Conservation (phyloP, 306 rosid species). For the Vachellia collinsii region DNA sequence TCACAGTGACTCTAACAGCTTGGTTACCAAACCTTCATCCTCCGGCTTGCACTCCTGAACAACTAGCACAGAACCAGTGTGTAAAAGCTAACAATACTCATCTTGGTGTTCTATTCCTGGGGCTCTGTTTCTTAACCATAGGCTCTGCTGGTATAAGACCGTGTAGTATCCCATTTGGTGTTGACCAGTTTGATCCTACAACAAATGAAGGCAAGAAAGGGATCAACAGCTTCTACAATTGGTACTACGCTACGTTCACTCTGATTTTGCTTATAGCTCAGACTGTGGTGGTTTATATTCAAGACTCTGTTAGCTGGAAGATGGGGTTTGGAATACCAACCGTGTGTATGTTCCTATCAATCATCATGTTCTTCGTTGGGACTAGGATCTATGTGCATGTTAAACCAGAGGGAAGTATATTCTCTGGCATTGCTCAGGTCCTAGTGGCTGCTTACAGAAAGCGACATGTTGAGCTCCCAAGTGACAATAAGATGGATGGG, state of each 20-base stretch:
- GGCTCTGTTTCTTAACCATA: constrained; percentile 50
- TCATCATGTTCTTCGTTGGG: constrained; percentile 60
- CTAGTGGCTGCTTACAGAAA: constrained; percentile 70
- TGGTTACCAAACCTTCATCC: constrained; percentile 71
- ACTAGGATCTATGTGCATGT: constrained; percentile 47
- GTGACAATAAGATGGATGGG: constrained; percentile 5
- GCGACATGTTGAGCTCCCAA: constrained; percentile 49
- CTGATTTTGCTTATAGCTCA: constrained; percentile 49
- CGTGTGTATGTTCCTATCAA: constrained; percentile 51
- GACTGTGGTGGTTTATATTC: constrained; percentile 66
- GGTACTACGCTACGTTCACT: constrained; percentile 59
- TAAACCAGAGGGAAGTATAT: constrained; percentile 65
- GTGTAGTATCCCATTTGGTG: constrained; percentile 78
- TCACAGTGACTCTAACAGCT: constrained; percentile 58
- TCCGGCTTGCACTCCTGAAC: constrained; percentile 42
- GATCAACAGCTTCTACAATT: constrained; percentile 61
- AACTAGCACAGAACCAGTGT: constrained; percentile 44
- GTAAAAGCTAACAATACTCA: constrained; percentile 46
- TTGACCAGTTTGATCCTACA: constrained; percentile 70
- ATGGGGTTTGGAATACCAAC: constrained; percentile 78
- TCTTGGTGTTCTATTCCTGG: constrained; percentile 49
- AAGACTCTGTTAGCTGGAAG: constrained; percentile 74
- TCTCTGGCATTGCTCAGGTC: constrained; percentile 56
- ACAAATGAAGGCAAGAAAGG: constrained; percentile 68
- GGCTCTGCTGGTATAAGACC: constrained; percentile 77